These are phyloP conservation scores for Leccinum pellstonianum DNA, from an alignment of 768 basidiomycete species.

Conservation along the genomic window DNA sequence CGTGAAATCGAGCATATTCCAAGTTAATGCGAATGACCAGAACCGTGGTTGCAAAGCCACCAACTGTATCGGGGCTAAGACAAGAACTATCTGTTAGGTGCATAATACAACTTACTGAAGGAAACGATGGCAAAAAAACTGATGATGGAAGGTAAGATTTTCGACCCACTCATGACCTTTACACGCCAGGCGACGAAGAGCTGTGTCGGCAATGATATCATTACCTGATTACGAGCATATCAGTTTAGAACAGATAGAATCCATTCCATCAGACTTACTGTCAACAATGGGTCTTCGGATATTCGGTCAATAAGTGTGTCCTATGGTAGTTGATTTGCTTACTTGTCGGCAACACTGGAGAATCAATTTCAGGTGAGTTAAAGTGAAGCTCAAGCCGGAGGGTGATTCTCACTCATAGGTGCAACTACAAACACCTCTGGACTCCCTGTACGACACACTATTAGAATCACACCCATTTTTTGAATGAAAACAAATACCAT, in stretches of 20 bases:
- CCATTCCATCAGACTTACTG: slow-evolving; percentile 30
- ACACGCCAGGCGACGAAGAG: slow-evolving; percentile 48
- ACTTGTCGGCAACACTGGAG: slow-evolving; percentile 14
- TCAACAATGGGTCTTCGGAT: slow-evolving; percentile 42
- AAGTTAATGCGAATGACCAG: slow-evolving; percentile 12
- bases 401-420: background rate
- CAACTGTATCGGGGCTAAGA: slow-evolving; percentile 23
- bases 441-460: slow-evolving; percentile 29
- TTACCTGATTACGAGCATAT: slow-evolving; percentile 32
- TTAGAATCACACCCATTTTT: background rate
- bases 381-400: slow-evolving; percentile 6
- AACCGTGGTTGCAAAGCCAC: slow-evolving; percentile 35
- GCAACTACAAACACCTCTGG: background rate
- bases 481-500: slow-evolving; percentile 33
- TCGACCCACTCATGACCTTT: slow-evolving; percentile 34
- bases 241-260: background rate
- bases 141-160: slow-evolving; percentile 29
- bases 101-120: slow-evolving; percentile 8
- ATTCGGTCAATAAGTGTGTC: background rate
- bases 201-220: slow-evolving; percentile 45
- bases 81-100: background rate
- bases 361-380: background rate
- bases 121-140: slow-evolving; percentile 4
- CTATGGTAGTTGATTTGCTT: background rate
- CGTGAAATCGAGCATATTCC: background rate